Conservation (phyloP, 2,329 filamentous ascomycete species). For the Fusarium gaditjirri region DNA sequence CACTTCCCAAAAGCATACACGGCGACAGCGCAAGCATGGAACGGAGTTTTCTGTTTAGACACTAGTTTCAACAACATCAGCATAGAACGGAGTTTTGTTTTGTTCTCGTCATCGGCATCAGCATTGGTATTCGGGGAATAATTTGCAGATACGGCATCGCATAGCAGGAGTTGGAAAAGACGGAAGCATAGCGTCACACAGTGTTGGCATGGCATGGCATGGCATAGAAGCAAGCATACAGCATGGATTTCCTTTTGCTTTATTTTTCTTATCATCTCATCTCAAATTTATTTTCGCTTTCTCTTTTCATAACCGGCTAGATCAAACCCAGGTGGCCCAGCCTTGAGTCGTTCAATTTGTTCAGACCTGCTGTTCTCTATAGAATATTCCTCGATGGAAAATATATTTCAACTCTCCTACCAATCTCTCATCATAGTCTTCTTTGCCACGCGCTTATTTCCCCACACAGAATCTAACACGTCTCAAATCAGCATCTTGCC, state of each 20-base stretch:
- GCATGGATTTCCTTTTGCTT: constrained; percentile 24
- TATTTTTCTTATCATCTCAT: constrained; percentile 1
- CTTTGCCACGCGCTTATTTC: constrained; percentile 47
- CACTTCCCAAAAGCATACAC: constrained; percentile 15
- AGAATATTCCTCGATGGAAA: constrained; percentile 20
- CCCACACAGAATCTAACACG: constrained; percentile 58
- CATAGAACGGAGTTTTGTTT: constrained; percentile 24
- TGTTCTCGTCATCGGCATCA: constrained; percentile 7
- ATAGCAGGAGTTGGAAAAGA: constrained; percentile 26
- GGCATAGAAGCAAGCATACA: constrained; percentile 18
- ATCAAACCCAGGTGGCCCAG: constrained; percentile 29
- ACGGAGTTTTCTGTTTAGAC: constrained; percentile 33
- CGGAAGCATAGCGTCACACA: constrained; percentile 11
- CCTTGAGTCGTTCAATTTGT: constrained; percentile 10
- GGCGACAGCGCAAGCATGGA: constrained; percentile 33
- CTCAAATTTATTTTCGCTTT: not conserved
- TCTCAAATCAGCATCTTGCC: constrained; percentile 30
- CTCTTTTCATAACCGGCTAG: constrained; percentile 20
- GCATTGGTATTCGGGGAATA: constrained; percentile 1
- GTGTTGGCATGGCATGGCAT: constrained; percentile 22
- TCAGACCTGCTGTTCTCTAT: constrained; percentile 32
- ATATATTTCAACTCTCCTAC: constrained; percentile 8
- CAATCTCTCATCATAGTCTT: not conserved
- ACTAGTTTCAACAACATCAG: constrained; percentile 27
- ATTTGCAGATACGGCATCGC: constrained; percentile 15